Evolutionary conservation across 495 filamentous ascomycete genomes (phyloP), one percentile per base, ranked within the genome.

Genomic region (Hapsidospora chrysogenum): DNA sequence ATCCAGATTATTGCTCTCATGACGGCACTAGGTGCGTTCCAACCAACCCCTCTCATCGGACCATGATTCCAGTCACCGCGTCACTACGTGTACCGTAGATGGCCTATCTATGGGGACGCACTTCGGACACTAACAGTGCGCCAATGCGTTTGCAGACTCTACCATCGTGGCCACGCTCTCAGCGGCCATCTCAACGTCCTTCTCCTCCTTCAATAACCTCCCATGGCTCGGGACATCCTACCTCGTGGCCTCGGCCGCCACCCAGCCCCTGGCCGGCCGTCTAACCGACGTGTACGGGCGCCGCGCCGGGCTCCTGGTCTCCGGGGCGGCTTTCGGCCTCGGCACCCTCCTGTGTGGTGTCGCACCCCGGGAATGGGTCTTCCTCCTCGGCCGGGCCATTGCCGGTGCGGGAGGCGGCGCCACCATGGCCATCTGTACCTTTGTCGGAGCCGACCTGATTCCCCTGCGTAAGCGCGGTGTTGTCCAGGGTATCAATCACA

Each of bases 181-280:
- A n/a, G n/a, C n/a, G n/a, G n/a, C n/a, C n/a, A n/a, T n/a, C n/a
- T n/a, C n/a, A n/a, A n/a, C n/a, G n/a, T n/a, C n/a, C n/a, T n/a
- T n/a, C n/a, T n/a, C n/a, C n/a, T n/a, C 78, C 7, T 85, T 78
- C 47, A 70, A 70, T 17, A 53, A 72, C 29, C 72, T 71, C 14
- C 75, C 68, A 41, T 87, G 80, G 80, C 78, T 87, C 42, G 82
- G 78, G 5, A 75, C 74, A 17, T 56, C 77, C 1, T 85, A 78
- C 49, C 51, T 76, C 53, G 82, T 87, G 39, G 70, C 75, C 28
- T 65, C 72, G 62, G 77, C 76, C 28, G 75, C 68, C 14, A 56
- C 76, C 3, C 63, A 72, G 0, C 80, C 80, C 0, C 48, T 87
- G 1, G 60, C 63, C 7, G 80, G 80, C 5, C 65, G 78, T 23